These are phyloP conservation scores for Gamarada debralockiae DNA, from an alignment of 495 filamentous ascomycete genomes.

Conservation along the genomic window DNA sequence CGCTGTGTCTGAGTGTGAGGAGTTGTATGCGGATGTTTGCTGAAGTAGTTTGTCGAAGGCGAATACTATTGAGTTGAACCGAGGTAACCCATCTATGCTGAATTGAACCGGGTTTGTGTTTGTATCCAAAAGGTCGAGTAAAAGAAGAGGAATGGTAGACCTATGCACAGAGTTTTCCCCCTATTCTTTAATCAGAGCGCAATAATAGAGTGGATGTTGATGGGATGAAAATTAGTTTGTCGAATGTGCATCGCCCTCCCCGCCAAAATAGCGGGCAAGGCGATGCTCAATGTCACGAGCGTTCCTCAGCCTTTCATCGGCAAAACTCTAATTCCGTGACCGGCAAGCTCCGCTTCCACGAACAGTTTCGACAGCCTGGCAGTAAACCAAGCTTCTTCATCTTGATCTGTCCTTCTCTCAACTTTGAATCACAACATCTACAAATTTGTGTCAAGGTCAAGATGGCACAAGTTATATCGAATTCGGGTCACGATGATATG, in stretches of 20 bases:
- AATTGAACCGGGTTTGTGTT: not conserved
- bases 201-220: no score
- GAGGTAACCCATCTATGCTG: constrained; percentile 11
- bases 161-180: not conserved
- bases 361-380: constrained; percentile 15
- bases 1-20: not conserved
- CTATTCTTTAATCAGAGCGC: no score
- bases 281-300: not conserved
- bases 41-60: not conserved
- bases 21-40: not conserved
- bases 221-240: no score
- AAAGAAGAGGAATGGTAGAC: not conserved
- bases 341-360: not conserved
- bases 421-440: constrained; percentile 7
- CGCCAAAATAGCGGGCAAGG: not conserved
- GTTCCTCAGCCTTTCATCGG: not conserved
- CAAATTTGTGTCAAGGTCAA: constrained; percentile 37
- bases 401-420: not conserved
- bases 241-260: not conserved
- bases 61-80: constrained; percentile 3
- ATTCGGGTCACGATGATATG: constrained; percentile 98
- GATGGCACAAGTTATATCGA: constrained; percentile 79
- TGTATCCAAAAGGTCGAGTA: constrained; percentile 12
- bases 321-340: not conserved
- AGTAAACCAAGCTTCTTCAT: not conserved